Evolutionary conservation across 129 eudicot genomes (phyloP).

Genomic region (Flaveria bidentis): DNA sequence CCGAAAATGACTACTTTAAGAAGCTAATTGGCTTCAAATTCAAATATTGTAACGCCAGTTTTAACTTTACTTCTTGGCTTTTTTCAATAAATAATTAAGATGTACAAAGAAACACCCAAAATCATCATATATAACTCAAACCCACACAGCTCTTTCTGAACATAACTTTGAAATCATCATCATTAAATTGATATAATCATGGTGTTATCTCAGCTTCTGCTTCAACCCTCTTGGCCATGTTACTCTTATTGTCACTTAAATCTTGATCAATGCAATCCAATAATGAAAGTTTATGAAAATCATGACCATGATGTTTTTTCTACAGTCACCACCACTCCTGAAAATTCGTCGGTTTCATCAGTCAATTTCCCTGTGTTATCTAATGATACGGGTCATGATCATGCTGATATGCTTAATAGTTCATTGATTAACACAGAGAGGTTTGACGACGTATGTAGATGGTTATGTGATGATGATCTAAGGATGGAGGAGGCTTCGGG

Average conservation of each 20-base stretch:
- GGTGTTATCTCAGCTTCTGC: slow-evolving; percentile 45
- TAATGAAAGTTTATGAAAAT: slow-evolving; percentile 3
- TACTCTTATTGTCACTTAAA: slow-evolving; percentile 25
- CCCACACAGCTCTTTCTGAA: slow-evolving; percentile 12
- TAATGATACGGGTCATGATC: slow-evolving; percentile 24
- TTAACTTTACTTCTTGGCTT: slow-evolving; percentile 35
- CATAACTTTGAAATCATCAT: slow-evolving; percentile 32
- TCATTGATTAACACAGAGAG: slow-evolving; percentile 13
- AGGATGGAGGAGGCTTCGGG: slow-evolving; percentile 11
- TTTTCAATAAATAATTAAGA: slow-evolving; percentile 23
- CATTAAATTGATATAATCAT: slow-evolving; percentile 19
- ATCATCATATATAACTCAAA: not conserved
- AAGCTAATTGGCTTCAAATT: slow-evolving; percentile 29
- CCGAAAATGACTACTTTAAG: slow-evolving; percentile 15
- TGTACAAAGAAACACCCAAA: slow-evolving; percentile 30
- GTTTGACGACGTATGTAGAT: slow-evolving; percentile 34
- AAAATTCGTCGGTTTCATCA: slow-evolving; percentile 38
- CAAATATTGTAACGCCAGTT: slow-evolving; percentile 30
- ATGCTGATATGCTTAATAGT: slow-evolving; percentile 19
- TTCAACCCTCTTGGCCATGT: slow-evolving; percentile 47
- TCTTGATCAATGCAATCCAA: slow-evolving; percentile 33
- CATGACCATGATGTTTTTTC: slow-evolving; percentile 34
- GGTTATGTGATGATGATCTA: slow-evolving; percentile 32
- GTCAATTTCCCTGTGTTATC: slow-evolving; percentile 33
- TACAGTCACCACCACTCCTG: slow-evolving; percentile 32